Conservation (phyloP, 2,329 filamentous ascomycete species). For the Claviceps humidiphila region DNA sequence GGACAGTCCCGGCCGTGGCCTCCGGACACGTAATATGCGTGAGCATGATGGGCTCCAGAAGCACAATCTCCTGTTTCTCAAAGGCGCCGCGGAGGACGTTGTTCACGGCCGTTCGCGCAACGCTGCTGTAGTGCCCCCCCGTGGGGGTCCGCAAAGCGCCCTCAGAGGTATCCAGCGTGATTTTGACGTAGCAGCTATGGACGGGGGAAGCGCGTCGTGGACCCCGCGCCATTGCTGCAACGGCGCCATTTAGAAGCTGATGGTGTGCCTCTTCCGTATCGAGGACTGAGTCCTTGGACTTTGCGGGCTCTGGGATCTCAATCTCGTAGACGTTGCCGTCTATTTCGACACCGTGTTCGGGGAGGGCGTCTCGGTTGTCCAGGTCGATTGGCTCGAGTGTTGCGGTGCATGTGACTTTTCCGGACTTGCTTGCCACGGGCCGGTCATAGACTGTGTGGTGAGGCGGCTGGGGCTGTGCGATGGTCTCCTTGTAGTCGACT, state of each 20-base stretch:
- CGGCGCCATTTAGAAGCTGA: conserved; percentile 63
- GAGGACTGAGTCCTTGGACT: conserved; percentile 33
- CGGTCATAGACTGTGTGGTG: conserved; percentile 60
- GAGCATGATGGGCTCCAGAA: conserved; percentile 92
- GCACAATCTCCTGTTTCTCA: conserved; percentile 38
- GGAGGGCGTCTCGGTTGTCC: conserved; percentile 22
- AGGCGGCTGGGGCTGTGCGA: conserved; percentile 43
- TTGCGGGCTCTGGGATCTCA: conserved; percentile 37
- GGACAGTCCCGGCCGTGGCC: conserved; percentile 62
- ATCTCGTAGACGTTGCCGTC: conserved; percentile 60
- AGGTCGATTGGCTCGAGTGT: conserved; percentile 47
- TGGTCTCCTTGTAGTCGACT: conserved; percentile 85
- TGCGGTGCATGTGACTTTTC: conserved; percentile 64
- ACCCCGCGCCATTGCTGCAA: conserved; percentile 73
- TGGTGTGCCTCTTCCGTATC: conserved; percentile 37
- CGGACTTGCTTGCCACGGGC: conserved; percentile 64
- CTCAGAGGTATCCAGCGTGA: conserved; percentile 53
- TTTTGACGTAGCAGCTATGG: conserved; percentile 57
- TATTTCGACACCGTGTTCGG: conserved; percentile 33
- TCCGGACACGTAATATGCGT: conserved; percentile 80
- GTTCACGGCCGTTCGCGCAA: conserved; percentile 50
- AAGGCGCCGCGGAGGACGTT: conserved; percentile 52
- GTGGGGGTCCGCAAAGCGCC: conserved; percentile 45
- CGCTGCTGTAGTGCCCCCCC: conserved; percentile 54
- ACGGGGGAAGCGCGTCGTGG: conserved; percentile 70